Base-by-base conservation (phyloP, 2,329 filamentous ascomycete genomes). In the Aotearoamyces nothofagi region DNA sequence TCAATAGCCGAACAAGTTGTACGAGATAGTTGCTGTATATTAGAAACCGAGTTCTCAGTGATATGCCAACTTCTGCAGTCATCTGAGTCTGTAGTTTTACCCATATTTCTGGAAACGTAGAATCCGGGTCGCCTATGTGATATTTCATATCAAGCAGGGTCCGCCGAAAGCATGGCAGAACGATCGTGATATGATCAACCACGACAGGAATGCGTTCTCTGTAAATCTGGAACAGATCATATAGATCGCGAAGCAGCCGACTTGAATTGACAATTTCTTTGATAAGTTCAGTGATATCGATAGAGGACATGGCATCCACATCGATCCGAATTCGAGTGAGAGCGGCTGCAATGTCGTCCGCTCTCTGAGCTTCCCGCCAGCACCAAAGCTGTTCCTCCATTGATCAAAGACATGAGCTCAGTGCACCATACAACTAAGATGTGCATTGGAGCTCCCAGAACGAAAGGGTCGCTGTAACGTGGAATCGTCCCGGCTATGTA, bases 1-100 rank as follows among this genome's bases (percentile, higher is more conserved):
- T 58, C 12, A 73, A 46, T 34, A 74, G 51, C 32, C 61, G 57
- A 35, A 57, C 53, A 16, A 72, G 45, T 16, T 62, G 48, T 2
- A 50, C 46, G 26, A 74, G 44, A 37, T 66, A 70, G 29, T 62
- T 55, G 37, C 69, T 68, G 42, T 69, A 72, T 30, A 69, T 54
- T 15, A 57, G 46, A 35, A 74, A 72, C 5, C 67, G 55, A 10
- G 61, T 58, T 1, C 60, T 59, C 2, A 75, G 49, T 5, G 54
- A 52, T 17, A 67, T 55, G 0, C 54, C 58, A 3, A 58, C 59
- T 41, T 73, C 64, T 14, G 61, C 55, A 5, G 56, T 58, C 57
- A 74, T 58, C 4, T 53, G 49, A 44, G 70, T 57, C 41, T 63
- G 69, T 66, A 74, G 72, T 38, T 57, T 58, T 23, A 60, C 57